phyloP scores from a whole-genome alignment of 257 asterid species.

The Jacaranda mimosifolia region DNA sequence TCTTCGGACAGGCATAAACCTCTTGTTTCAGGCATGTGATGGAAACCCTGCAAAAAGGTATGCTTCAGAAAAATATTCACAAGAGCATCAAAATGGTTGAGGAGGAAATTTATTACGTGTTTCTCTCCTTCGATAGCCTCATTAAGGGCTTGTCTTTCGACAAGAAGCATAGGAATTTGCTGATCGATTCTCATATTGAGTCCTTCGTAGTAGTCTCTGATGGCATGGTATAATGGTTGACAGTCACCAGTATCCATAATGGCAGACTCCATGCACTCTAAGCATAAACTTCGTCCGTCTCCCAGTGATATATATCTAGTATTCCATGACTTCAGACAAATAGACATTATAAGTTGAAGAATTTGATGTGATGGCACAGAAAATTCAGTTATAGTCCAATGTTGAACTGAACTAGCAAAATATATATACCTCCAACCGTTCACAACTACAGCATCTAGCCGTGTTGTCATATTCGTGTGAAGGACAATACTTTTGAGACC shows the following conservation, averaged over 20 bases:
- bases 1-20: slow-evolving; percentile 83
- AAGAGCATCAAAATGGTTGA: neutral
- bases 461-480: slow-evolving; percentile 72
- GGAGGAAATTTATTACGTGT: slow-evolving; percentile 46
- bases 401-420: too few species aligned
- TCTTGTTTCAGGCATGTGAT: slow-evolving; percentile 87
- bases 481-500: slow-evolving; percentile 82
- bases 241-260: slow-evolving; percentile 84
- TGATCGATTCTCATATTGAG: slow-evolving; percentile 80
- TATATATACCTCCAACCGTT: slow-evolving; percentile 68
- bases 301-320: slow-evolving; percentile 65
- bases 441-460: slow-evolving; percentile 79
- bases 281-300: slow-evolving; percentile 78
- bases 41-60: slow-evolving; percentile 61
- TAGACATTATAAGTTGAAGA: neutral
- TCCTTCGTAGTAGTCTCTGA: slow-evolving; percentile 80
- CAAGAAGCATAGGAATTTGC: slow-evolving; percentile 82
- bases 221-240: slow-evolving; percentile 74
- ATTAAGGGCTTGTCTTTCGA: slow-evolving; percentile 78
- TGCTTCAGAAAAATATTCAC: neutral
- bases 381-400: neutral
- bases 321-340: slow-evolving; percentile 54
- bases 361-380: neutral
- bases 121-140: slow-evolving; percentile 88
- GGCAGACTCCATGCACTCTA: slow-evolving; percentile 85